Base-by-base conservation (phyloP, 2,329 filamentous ascomycete species). In the Microcyclospora tardicrescens region DNA sequence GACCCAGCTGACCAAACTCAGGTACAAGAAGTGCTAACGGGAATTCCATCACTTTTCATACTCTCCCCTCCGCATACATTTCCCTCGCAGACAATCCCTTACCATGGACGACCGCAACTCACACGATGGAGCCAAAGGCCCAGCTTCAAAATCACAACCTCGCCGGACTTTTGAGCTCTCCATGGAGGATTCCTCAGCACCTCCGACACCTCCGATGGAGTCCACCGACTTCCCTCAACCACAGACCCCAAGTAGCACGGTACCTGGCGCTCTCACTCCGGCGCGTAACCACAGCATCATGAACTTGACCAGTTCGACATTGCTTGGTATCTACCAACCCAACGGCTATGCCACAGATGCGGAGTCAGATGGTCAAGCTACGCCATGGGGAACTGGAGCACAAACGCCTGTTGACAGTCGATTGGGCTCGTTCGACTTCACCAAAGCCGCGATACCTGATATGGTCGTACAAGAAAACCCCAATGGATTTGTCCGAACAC, bases 281-380 rank as follows among this genome's bases (percentile, higher is more conserved):
- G 50, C 73, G 55, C 77, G 84, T 42, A 82, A 79, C 16, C 77
- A 81, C 47, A 94, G 85, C 9, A 74, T 85, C 41, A 67, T 86
- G 55, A 93, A 95, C 57, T 71, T 98, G 43, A 94, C 85, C 3
- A 80, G 83, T 9, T 87, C 85, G 2, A 94, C 91, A 0, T 73
- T 98, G 5, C 83, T 81, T 50, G 89, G 91, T 39, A 98, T 98
- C 53, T 98, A 93, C 66, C 79, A 78, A 10, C 77, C 77, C 6
- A 74, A 75, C 1, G 70, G 72, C 27, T 72, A 72, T 33, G 61
- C 61, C 46, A 62, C 71, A 48, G 19, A 24, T 24, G 60, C 30
- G 67, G 38, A 52, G 53, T 42, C 75, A 76, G 47, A 77, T 79
- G 44, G 53, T 41, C 30, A n/a, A n/a, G 31, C 33, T 36, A n/a